phyloP scores from a whole-genome alignment of 2,329 filamentous ascomycete species.

The Aspergillaceae sp. region DNA sequence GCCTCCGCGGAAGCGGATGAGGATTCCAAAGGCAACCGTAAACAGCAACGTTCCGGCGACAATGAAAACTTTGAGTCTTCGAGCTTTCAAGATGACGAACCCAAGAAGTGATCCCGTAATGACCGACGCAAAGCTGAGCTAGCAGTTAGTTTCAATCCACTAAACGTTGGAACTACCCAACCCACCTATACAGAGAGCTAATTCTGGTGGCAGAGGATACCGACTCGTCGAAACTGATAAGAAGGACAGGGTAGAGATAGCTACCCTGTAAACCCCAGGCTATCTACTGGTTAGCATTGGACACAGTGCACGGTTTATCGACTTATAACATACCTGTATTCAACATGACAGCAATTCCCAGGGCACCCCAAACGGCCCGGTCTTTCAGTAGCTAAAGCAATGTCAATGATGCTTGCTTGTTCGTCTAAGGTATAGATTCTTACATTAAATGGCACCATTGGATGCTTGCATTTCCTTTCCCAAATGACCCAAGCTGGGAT shows the following conservation, averaged over 20 bases:
- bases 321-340: conserved; percentile 14
- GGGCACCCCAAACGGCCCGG: conserved; percentile 54
- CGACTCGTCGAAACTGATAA: conserved; percentile 54
- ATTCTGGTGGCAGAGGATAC: conserved; percentile 51
- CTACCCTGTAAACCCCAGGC: conserved; percentile 56
- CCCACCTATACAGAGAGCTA: conserved; percentile 47
- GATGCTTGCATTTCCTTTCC: conserved; percentile 46
- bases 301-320: neutral
- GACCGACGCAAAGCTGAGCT: conserved; percentile 42
- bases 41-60: conserved; percentile 52
- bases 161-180: neutral
- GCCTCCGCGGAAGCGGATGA: conserved; percentile 56
- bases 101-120: conserved; percentile 51
- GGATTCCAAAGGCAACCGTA: conserved; percentile 56
- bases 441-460: conserved; percentile 50
- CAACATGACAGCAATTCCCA: conserved; percentile 45
- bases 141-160: too few species aligned
- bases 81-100: conserved; percentile 48
- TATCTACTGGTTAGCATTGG: conserved; percentile 12
- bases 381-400: conserved; percentile 46
- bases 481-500: conserved; percentile 46
- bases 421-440: neutral
- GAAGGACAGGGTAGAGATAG: conserved; percentile 55
- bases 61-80: conserved; percentile 57
- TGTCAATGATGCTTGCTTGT: neutral